phyloP scores from a whole-genome alignment of 179 eudicot genomes.

The Carnegiea gigantea region DNA sequence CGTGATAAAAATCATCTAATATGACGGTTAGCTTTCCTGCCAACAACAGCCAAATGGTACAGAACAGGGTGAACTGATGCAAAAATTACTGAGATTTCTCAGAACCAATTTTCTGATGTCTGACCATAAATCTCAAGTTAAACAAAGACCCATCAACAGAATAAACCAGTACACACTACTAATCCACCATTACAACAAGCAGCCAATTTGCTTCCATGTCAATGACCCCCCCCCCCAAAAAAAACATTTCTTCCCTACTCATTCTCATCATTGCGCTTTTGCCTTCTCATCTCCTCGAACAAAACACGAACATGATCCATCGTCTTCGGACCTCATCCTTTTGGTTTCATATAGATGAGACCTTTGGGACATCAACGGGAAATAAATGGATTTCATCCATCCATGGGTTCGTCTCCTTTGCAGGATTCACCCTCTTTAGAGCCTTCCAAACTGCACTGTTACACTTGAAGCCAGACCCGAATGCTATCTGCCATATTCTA shows the following conservation, averaged over 20 bases:
- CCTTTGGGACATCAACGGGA: slow-evolving; percentile 56
- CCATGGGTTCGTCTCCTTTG: slow-evolving; percentile 34
- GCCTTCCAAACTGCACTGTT: slow-evolving; percentile 67
- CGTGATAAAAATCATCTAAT: background rate
- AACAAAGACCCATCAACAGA: background rate
- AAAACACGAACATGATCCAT: background rate
- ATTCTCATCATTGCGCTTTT: background rate
- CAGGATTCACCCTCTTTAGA: slow-evolving; percentile 44
- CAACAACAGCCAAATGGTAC: background rate
- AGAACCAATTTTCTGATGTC: background rate
- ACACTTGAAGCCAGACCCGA: slow-evolving; percentile 67
- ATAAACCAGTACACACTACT: background rate
- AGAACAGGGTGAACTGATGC: background rate
- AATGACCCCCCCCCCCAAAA: background rate
- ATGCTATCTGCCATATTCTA: slow-evolving; percentile 63
- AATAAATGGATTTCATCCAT: slow-evolving; percentile 56
- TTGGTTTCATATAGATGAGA: slow-evolving; percentile 18
- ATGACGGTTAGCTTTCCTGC: background rate
- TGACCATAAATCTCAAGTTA: slow-evolving; percentile 1
- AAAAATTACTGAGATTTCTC: background rate
- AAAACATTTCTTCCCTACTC: background rate
- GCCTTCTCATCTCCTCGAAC: background rate
- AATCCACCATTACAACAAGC: background rate
- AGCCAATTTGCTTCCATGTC: slow-evolving; percentile 3
- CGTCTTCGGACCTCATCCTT: background rate